Evolutionary conservation across 495 filamentous ascomycete species (phyloP), one percentile per base, ranked within the genome.

Genomic region (Penicillium soppii): DNA sequence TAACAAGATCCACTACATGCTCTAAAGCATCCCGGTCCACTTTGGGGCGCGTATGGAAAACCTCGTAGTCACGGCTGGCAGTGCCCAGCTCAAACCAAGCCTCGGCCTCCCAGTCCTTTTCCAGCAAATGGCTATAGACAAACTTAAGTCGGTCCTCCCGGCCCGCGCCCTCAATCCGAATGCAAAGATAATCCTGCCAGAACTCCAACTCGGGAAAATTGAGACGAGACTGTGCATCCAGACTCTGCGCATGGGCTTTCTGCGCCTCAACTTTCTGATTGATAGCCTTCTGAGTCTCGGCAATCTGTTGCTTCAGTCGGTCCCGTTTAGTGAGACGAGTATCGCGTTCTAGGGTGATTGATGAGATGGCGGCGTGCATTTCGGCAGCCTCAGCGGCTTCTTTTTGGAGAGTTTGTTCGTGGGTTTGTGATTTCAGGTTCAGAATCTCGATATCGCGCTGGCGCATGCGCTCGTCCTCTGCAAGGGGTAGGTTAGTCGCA

Each of bases 121-220:
- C 92, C 7, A 72, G 48, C 23, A 96, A 69, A 67, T 95, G 88
- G n/a, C 81, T 90, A 64, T 87, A 98, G 4, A 91, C 81, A 73
- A 98, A 95, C 68, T 92, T 95, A 53, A 98, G 74, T 30, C 89
- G 77, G 69, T 97, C 92, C 46, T 87, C 84, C 43, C 79, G 77
- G 0, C 92, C 92, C 0, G 88, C 88, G 4, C 94, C 94, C 66
- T 97, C 92, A 63, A 98, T 92, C 43, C 87, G 76, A 72, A 97
- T 59, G 50, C 92, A 88, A 52, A 98, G 74, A 65, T 90, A 90
- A 48, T 88, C 86, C 62, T 95, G 85, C 95, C 95, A 98, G 68
- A 98, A 97, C 32, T 90, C 86, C 32, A 97, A 77, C 67, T 98
- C 94, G 2, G 94, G 94, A 36, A 86, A 80, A 68, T 97, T 96